A percentile compares a stretch with the other conserved stretches of the same genome.
Evolutionary conservation across 163 green algal genomes (phyloP).

Genomic region (Prototheca stagnorum): DNA sequence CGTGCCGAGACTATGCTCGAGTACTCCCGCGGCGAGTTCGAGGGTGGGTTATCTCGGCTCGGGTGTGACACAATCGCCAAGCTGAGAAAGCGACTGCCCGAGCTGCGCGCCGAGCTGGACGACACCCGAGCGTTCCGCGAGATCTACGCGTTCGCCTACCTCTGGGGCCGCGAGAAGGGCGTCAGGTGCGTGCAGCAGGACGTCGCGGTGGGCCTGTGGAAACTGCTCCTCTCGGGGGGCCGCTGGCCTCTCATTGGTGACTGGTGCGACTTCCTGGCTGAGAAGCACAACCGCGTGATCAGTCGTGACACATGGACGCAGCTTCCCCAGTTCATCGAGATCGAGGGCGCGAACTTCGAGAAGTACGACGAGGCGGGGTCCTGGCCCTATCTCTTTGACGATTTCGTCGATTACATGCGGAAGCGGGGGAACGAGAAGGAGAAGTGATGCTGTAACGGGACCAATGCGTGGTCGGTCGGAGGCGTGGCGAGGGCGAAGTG

Average conservation of each 20-base stretch:
- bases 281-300: constrained; percentile 69
- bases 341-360: constrained; percentile 40
- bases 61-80: constrained; percentile 53
- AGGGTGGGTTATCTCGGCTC: constrained; percentile 53
- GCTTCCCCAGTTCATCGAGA: constrained; percentile 69
- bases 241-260: constrained; percentile 58
- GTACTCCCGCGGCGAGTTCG: constrained; percentile 60
- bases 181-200: constrained; percentile 86
- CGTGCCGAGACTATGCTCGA: constrained; percentile 72
- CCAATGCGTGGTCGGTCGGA: too few species aligned
- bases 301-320: constrained; percentile 83
- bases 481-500: too few species aligned
- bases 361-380: constrained; percentile 74
- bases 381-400: constrained; percentile 84
- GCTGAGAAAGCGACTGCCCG: constrained; percentile 48
- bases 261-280: constrained; percentile 70
- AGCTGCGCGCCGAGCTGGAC: constrained; percentile 46
- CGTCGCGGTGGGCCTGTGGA: constrained; percentile 56
- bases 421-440: too few species aligned
- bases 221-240: constrained; percentile 21
- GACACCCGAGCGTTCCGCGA: constrained; percentile 54
- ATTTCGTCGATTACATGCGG: constrained; percentile 60
- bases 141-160: constrained; percentile 82
- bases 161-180: constrained; percentile 58
- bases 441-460: too few species aligned